These are phyloP conservation scores for Roridomyces roridus DNA, from an alignment of 768 basidiomycete species.

Conservation along the genomic window DNA sequence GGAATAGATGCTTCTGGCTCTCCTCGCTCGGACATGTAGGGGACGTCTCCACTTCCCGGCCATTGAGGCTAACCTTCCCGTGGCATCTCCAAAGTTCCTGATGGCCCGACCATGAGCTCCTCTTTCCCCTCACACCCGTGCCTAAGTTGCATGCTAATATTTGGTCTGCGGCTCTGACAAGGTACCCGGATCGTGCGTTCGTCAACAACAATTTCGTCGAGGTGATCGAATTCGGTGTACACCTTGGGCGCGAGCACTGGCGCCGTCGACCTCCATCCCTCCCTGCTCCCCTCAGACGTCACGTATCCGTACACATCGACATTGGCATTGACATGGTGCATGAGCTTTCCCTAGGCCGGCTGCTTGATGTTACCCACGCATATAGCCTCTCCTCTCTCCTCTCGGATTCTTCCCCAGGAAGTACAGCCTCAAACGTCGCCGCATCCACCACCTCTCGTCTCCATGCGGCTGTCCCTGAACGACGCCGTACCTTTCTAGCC, in stretches of 20 bases:
- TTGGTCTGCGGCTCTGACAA: not conserved
- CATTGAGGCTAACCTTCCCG: not conserved
- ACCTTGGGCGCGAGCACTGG: not conserved
- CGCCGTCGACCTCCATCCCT: not conserved
- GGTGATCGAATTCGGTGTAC: not conserved
- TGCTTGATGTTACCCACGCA: constrained; percentile 5
- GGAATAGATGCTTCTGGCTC: too few species aligned
- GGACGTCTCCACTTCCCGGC: not conserved
- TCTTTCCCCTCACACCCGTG: not conserved
- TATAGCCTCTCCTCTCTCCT: constrained; percentile 11
- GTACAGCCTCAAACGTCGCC: constrained; percentile 13
- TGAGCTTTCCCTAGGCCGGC: constrained; percentile 5
- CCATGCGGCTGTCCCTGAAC: constrained; percentile 18
- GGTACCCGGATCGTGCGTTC: not conserved
- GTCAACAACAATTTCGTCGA: not conserved
- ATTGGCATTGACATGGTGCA: not conserved
- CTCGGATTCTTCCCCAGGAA: constrained; percentile 22
- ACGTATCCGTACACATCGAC: not conserved
- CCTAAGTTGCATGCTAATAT: not conserved
- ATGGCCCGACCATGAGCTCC: not conserved
- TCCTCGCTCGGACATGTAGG: too few species aligned
- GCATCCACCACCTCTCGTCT: constrained; percentile 23
- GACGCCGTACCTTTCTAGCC: constrained; percentile 16
- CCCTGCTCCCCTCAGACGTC: constrained; percentile 7
- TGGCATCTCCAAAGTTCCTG: not conserved